Conservation (phyloP, 352 stramenopile species). For the Globisporangium spinosum region DNA sequence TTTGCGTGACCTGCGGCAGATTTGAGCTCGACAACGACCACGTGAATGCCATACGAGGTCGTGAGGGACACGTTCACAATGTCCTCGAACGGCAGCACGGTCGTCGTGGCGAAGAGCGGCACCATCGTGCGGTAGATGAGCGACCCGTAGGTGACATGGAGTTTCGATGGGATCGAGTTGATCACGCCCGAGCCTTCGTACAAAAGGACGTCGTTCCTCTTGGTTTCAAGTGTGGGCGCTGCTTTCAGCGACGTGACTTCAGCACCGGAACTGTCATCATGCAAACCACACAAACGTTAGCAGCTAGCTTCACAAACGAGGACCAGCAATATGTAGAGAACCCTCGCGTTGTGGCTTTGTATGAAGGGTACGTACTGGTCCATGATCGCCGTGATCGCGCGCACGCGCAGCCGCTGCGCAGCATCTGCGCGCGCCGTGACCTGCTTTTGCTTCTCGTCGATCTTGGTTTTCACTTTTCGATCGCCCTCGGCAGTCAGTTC, state of each 20-base stretch:
- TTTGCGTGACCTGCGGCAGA: conserved; percentile 35
- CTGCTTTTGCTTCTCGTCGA: conserved; percentile 78
- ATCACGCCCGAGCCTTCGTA: conserved; percentile 78
- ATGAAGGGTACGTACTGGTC: conserved; percentile 42
- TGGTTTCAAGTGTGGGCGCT: conserved; percentile 12
- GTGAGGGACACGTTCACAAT: conserved; percentile 49
- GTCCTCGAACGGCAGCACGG: conserved; percentile 55
- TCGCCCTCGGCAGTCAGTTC: conserved; percentile 54
- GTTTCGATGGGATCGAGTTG: conserved; percentile 61
- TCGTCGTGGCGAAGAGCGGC: conserved; percentile 66
- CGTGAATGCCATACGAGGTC: conserved; percentile 62
- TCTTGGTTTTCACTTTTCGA: conserved; percentile 55
- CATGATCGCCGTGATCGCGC: conserved; percentile 57
- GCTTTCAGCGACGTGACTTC: conserved; percentile 44
- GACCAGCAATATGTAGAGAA: background rate
- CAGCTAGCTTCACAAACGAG: background rate
- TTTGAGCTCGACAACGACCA: conserved; percentile 50
- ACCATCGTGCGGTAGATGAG: conserved; percentile 78
- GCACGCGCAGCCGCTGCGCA: conserved; percentile 53
- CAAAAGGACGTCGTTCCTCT: conserved; percentile 66
- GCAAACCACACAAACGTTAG: background rate
- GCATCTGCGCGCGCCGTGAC: conserved; percentile 55
- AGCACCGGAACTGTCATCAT: conserved; percentile 33
- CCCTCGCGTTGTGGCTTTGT: background rate
- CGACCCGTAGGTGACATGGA: conserved; percentile 73